These are phyloP conservation scores for Pseudevernia furfuracea DNA, from an alignment of 495 filamentous ascomycete species.

Conservation along the genomic window DNA sequence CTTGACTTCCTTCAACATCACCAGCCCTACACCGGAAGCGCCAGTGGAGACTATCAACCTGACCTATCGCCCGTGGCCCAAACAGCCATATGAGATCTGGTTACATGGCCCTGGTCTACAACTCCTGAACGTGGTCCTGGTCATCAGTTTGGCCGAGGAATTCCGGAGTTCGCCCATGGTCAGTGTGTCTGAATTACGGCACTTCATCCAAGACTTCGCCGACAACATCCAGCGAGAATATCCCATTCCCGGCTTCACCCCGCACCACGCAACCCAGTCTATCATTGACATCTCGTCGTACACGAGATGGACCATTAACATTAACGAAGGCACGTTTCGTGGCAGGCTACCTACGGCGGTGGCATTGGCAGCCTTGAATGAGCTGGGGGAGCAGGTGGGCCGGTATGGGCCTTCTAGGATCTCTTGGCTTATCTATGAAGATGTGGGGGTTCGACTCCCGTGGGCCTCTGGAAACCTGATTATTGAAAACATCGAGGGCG, in stretches of 20 bases:
- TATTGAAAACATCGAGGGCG: not conserved
- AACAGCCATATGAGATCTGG: accelerated
- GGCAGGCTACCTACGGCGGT: not conserved
- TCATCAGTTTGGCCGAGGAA: not conserved
- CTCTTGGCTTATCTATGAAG: not conserved
- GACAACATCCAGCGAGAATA: not conserved
- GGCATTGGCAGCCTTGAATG: not conserved
- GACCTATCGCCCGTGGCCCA: not conserved
- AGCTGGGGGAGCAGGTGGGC: not conserved
- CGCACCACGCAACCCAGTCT: not conserved
- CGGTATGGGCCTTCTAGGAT: not conserved
- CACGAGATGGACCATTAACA: not conserved
- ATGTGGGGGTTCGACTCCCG: not conserved
- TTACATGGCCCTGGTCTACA: not conserved
- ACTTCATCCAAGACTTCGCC: not conserved
- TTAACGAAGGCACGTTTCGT: not conserved
- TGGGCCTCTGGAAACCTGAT: not conserved
- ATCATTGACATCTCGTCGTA: not conserved
- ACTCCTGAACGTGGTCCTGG: not conserved
- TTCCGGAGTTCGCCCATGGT: not conserved
- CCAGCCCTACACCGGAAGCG: not conserved
- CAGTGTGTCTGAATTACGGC: not conserved
- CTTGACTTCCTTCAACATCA: not conserved
- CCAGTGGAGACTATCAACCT: not conserved
- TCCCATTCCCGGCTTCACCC: not conserved